These are phyloP conservation scores for Apophysomyces sp. DNA, from an alignment of 371 early-diverging fungal genomes.

Conservation along the genomic window DNA sequence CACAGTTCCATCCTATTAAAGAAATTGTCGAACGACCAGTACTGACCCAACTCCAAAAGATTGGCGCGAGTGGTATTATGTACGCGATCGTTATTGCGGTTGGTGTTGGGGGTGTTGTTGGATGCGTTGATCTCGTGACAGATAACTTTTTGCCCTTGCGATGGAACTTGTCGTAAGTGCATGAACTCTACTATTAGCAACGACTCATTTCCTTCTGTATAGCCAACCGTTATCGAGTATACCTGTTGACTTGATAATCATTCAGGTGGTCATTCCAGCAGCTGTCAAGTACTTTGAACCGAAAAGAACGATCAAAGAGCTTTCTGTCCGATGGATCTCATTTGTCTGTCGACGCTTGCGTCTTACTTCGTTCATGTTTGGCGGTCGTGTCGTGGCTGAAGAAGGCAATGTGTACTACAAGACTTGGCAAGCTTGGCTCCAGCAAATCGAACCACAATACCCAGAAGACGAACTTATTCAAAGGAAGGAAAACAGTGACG, in stretches of 20 bases:
- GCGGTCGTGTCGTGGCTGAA: slow-evolving; percentile 64
- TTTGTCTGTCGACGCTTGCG: slow-evolving; percentile 59
- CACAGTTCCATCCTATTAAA: slow-evolving; percentile 87
- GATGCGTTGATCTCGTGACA: slow-evolving; percentile 31
- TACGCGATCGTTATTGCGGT: slow-evolving; percentile 72
- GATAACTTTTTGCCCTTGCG: slow-evolving; percentile 39
- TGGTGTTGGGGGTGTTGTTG: slow-evolving; percentile 62
- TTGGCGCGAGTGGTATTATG: slow-evolving; percentile 75
- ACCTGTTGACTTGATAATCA: slow-evolving; percentile 74
- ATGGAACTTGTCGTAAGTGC: slow-evolving; percentile 52
- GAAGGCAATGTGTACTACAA: slow-evolving; percentile 50
- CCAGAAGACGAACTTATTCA: not conserved
- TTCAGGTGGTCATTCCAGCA: slow-evolving; percentile 70
- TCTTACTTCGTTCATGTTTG: slow-evolving; percentile 82
- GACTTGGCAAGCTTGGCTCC: slow-evolving; percentile 39
- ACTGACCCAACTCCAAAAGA: slow-evolving; percentile 72
- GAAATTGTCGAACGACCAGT: slow-evolving; percentile 84
- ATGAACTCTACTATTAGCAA: not conserved
- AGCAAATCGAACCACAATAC: not conserved
- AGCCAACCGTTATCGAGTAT: slow-evolving; percentile 29
- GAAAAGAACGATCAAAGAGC: slow-evolving; percentile 31
- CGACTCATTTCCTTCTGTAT: not conserved
- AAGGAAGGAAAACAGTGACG: not conserved
- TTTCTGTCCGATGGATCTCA: slow-evolving; percentile 63
- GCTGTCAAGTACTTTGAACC: slow-evolving; percentile 54